Base-by-base conservation (phyloP, 1,139 yeast genomes). In the Arxiozyma slooffiae region DNA sequence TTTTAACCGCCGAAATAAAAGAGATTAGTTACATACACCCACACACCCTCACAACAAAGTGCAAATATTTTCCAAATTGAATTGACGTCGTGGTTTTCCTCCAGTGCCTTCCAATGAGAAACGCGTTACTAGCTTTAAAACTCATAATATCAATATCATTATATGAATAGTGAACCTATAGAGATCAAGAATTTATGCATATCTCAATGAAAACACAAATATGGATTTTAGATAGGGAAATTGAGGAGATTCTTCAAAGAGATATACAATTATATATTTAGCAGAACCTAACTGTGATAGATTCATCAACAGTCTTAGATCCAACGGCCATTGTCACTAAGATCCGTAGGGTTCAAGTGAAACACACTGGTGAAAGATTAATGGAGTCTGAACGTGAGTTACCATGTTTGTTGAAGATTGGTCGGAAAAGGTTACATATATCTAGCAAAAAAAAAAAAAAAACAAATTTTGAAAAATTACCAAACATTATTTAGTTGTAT, bases 401-500 rank as follows among this genome's bases (percentile, higher is more conserved):
- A 47, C 74, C 76, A 16, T 73, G 74, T 55, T 58, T 80, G 34
- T 62, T 71, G 42, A 69, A 71, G 50, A 72, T 76, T 57, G 69
- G 64, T 7, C 69, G 72, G 48, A 64, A 63, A 20, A 68, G 73
- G 47, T 63, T 78, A 30, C 64, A 65, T 50, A 80, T 77, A 52
- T 71, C 68, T 41, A 68, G 71, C 8, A 76, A 73, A 44, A 66
- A 71, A 7, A 56, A 57, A 30, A 76, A 73, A 44, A 66, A 71
- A 7, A 56, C 57, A 30, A 61, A 68, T 16, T 63, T 70, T 51
- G 71, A 72, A 20, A 80, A 79, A 56, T 60, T 79, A 49, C 63
- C 70, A 8, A 68, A 70, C 44, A 70, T 87, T 2, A 68, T 86
- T 26, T 80, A 78, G 54, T 80, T 79, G 59, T 87, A 86, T 67